phyloP scores from a whole-genome alignment of 2,329 filamentous ascomycete species.

The Epicoccum sorghinum region DNA sequence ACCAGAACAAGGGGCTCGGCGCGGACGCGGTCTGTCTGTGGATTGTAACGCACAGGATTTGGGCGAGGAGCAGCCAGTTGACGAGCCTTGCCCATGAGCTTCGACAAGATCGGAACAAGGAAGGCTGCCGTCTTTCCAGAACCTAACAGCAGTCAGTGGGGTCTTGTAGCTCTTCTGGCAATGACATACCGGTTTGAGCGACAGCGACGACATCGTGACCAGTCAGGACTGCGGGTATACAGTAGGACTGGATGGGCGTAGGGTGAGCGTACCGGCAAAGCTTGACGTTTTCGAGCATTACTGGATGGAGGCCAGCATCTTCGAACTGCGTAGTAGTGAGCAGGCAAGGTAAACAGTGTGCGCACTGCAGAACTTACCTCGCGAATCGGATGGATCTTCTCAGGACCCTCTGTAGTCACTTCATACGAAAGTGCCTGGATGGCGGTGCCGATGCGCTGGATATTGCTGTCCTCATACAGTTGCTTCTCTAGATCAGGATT shows the following conservation, averaged over 20 bases:
- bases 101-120: conserved; percentile 84
- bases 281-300: conserved; percentile 77
- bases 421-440: conserved; percentile 66
- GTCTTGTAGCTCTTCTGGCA: not conserved
- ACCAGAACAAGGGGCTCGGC: conserved; percentile 90
- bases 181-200: conserved; percentile 82
- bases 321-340: conserved; percentile 60
- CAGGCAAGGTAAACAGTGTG: not conserved
- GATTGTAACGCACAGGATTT: conserved; percentile 62
- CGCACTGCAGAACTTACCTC: conserved; percentile 50
- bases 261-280: conserved; percentile 73
- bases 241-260: conserved; percentile 87
- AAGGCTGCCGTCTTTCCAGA: conserved; percentile 97
- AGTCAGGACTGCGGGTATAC: conserved; percentile 76
- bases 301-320: conserved; percentile 82
- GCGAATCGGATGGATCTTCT: conserved; percentile 55
- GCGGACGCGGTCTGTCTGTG: conserved; percentile 60
- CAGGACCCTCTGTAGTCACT: conserved; percentile 57
- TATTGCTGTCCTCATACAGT: conserved; percentile 69
- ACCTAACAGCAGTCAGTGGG: conserved; percentile 59
- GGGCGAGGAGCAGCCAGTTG: conserved; percentile 82
- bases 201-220: conserved; percentile 85
- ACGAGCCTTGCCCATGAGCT: conserved; percentile 94
- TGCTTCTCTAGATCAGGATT: conserved; percentile 73
- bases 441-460: conserved; percentile 63